phyloP scores from a whole-genome alignment of 164 flowering plant species.

The Paratinospora sagittata region DNA sequence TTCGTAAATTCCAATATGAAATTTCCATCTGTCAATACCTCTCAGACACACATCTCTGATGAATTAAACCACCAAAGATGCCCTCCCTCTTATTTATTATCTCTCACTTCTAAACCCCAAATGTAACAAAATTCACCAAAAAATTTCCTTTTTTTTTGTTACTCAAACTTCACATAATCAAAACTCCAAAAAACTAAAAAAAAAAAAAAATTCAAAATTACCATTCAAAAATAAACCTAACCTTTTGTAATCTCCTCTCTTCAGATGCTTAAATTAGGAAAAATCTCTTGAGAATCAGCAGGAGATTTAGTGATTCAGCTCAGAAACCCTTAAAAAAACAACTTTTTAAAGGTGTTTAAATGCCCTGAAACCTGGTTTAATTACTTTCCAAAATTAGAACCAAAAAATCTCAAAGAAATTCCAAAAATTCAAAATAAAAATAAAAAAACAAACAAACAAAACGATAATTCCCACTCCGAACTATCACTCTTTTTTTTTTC shows the following conservation, averaged over 20 bases:
- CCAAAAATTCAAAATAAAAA: too few relatives aligned
- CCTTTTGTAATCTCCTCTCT: not conserved
- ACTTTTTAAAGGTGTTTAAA: not conserved
- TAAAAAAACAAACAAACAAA: too few relatives aligned
- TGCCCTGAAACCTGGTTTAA: not conserved
- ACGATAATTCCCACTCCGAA: too few relatives aligned
- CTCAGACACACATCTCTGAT: constrained; percentile 8
- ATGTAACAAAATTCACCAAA: not conserved
- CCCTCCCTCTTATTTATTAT: not conserved
- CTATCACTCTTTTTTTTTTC: not conserved
- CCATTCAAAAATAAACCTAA: not conserved
- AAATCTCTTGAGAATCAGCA: not conserved
- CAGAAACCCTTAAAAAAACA: constrained; percentile 2
- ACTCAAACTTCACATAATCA: not conserved
- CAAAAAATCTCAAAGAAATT: not conserved
- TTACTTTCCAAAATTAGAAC: not conserved
- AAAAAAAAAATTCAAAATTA: not conserved
- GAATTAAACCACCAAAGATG: not conserved
- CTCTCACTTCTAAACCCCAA: constrained; percentile 4
- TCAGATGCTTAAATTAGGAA: not conserved
- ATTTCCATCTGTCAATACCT: constrained; percentile 13
- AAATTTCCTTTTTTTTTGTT: not conserved
- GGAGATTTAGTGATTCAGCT: not conserved
- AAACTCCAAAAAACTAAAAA: not conserved
- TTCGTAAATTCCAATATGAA: constrained; percentile 12